phyloP scores from a whole-genome alignment of 768 basidiomycete species.

The Mycena vitilis region DNA sequence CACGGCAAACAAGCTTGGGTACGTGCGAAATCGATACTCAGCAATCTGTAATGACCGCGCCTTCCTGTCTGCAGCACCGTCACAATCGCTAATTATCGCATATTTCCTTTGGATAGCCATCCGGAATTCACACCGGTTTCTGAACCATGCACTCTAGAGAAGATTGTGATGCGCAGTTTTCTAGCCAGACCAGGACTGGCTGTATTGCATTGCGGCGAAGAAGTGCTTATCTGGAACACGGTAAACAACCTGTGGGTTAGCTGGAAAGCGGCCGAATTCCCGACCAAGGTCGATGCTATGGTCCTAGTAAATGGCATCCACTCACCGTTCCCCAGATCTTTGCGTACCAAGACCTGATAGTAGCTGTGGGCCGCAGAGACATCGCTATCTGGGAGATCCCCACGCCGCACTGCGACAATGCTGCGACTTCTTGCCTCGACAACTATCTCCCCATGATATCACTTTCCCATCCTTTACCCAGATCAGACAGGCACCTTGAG shows the following conservation, averaged over 20 bases:
- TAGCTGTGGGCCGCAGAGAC: not conserved
- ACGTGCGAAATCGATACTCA: not conserved
- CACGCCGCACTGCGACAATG: not conserved
- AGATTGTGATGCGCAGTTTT: not conserved
- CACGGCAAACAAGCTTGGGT: not conserved
- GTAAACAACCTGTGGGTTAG: conserved; percentile 15
- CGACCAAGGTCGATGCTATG: not conserved
- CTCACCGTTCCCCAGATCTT: conserved; percentile 5
- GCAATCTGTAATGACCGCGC: not conserved
- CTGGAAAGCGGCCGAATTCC: conserved; percentile 6
- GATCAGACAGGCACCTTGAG: not conserved
- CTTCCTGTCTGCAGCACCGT: not conserved
- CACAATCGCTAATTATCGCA: conserved; percentile 4
- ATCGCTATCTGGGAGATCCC: conserved; percentile 17
- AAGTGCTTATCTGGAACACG: conserved; percentile 9
- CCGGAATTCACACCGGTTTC: conserved; percentile 17
- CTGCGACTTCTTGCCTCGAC: not conserved
- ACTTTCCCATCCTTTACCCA: conserved; percentile 16
- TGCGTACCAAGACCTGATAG: conserved; percentile 1
- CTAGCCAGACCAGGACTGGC: conserved; percentile 12
- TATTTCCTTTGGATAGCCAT: conserved; percentile 6
- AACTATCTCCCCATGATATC: conserved; percentile 9
- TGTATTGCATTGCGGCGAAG: not conserved
- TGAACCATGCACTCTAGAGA: not conserved
- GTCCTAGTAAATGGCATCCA: not conserved